Conservation (phyloP, 495 filamentous ascomycete genomes). For the Saxispiralis lemnorum region DNA sequence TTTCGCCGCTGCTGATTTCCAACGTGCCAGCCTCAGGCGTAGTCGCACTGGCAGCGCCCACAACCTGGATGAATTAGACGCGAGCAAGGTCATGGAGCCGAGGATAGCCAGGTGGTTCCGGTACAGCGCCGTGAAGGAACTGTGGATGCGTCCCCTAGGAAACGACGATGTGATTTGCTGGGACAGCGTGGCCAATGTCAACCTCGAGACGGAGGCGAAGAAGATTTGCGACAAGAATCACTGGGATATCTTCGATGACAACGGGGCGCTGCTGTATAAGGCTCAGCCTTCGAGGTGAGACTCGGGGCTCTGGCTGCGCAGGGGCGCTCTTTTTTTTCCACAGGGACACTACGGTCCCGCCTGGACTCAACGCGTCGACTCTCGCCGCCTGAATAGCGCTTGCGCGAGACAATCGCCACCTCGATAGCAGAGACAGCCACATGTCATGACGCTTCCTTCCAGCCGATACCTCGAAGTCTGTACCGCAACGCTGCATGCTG, state of each 20-base stretch:
- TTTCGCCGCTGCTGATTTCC: not conserved
- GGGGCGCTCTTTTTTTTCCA: no score
- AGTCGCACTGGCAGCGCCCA: not conserved
- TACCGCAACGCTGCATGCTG: no score
- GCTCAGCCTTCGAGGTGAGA: no score
- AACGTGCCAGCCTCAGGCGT: not conserved
- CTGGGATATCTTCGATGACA: constrained; percentile 10
- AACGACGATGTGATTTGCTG: no score
- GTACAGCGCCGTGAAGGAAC: not conserved
- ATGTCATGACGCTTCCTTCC: not conserved
- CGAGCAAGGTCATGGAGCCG: not conserved
- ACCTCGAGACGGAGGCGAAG: not conserved
- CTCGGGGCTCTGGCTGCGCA: no score
- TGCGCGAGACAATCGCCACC: not conserved
- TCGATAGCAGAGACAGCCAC: not conserved
- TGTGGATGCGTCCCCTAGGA: not conserved
- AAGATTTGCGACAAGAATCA: constrained; percentile 6
- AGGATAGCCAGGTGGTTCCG: constrained; percentile 3
- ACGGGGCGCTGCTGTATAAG: constrained; percentile 9
- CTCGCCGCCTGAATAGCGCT: no score
- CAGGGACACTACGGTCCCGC: no score
- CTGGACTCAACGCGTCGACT: no score
- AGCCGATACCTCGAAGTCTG: no score
- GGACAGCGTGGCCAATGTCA: no score
- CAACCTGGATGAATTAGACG: not conserved